Conservation (phyloP, 805 yeast species). For the Wickerhamomyces ciferrii region DNA sequence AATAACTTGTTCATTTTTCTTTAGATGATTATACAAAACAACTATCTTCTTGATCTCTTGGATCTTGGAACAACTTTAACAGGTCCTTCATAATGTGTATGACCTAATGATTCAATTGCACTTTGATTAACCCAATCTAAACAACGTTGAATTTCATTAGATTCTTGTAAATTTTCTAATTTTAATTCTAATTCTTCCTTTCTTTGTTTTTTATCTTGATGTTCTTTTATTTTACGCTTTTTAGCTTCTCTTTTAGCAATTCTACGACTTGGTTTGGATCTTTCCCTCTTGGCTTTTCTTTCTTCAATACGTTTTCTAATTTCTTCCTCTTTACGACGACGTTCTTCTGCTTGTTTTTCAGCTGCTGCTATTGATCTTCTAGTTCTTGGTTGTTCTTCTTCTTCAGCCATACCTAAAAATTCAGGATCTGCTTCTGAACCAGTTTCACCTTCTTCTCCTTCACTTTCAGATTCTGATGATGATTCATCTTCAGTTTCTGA, state of each 20-base stretch:
- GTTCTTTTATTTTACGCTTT: constrained; percentile 27
- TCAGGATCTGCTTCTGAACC: constrained; percentile 8
- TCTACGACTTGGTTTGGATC: constrained; percentile 29
- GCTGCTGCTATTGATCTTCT: constrained; percentile 20
- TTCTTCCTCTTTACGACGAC: constrained; percentile 8
- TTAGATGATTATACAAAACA: background rate
- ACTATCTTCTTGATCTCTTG: constrained; percentile 6
- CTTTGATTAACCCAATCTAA: constrained; percentile 58
- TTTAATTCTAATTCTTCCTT: constrained; percentile 21
- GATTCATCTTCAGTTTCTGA: constrained; percentile 27
- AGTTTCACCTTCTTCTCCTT: constrained; percentile 4
- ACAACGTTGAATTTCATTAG: constrained; percentile 40
- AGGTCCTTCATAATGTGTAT: constrained; percentile 50
- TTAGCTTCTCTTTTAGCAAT: constrained; percentile 29
- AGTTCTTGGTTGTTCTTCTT: constrained; percentile 20
- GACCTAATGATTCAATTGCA: constrained; percentile 47
- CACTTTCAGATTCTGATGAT: constrained; percentile 14
- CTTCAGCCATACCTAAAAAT: background rate
- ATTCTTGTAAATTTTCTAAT: constrained; percentile 28
- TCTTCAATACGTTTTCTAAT: constrained; percentile 10
- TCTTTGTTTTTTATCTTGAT: constrained; percentile 23
- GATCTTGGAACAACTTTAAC: background rate
- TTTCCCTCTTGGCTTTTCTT: constrained; percentile 16
- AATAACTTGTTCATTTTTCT: background rate
- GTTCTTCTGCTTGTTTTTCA: constrained; percentile 14